Evolutionary conservation across 2,329 filamentous ascomycete species (phyloP), one percentile per base, ranked within the genome.

Genomic region (Colletotrichum sp.): DNA sequence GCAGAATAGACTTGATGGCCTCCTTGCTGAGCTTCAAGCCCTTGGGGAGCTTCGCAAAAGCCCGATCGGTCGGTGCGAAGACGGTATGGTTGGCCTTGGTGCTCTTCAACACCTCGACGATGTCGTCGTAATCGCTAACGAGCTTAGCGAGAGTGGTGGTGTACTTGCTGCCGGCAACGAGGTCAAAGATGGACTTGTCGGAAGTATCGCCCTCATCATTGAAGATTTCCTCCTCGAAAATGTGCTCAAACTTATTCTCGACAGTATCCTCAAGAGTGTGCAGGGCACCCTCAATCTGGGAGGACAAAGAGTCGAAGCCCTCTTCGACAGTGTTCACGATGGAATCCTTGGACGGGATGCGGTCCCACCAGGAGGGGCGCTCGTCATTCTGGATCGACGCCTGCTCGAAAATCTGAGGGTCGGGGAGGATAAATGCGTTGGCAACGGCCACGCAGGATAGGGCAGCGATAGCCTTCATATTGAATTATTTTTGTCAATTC

Each of bases 41-140:
- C 24, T 88, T 80, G 3, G 89, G 90, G 28, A 92, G 84, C 79
- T 90, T 87, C 77, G 93, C 91, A 80, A 98, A 96, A 0, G 95
- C 95, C 66, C 89, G 87, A 82, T 98, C 92, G 2, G 91, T 92
- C 0, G 96, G 96, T 3, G 95, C 94, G 80, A 98, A 98, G 67
- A 97, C 85, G 1, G 96, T 98, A 81, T 93, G 92, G 84, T 96
- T 96, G 26, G 90, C 88, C 44, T 90, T 86, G 3, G 95, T 96
- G 81, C 91, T 90, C 85, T 98, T 97, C 32, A 98, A 90, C 5
- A 92, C 83, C 70, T 93, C 84, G 44, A 96, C 92, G 1, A 98
- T 87, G 69, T 95, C 92, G 1, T 92, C 89, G 82, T 94, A 93
- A 77, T 95, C 89, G 77, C 94, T 89, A 79, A 98, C 90, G n/a